These are phyloP conservation scores for Nakazawaea sp. DNA, from an alignment of 805 yeast genomes.

Conservation along the genomic window DNA sequence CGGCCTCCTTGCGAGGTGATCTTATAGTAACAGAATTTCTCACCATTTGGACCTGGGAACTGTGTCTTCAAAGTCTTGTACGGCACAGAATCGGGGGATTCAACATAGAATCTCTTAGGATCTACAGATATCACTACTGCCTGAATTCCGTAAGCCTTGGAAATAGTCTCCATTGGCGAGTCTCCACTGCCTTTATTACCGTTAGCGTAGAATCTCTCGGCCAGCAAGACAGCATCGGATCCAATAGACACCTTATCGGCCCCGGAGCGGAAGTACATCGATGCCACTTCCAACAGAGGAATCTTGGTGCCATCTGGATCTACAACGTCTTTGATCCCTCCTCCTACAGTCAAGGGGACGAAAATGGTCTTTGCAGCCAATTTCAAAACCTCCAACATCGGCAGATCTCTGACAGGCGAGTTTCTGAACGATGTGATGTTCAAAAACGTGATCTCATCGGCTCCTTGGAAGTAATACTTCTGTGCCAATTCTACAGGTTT, in stretches of 20 bases:
- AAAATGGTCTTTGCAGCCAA: slow-evolving; percentile 84
- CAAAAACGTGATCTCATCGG: slow-evolving; percentile 92
- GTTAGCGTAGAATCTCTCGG: slow-evolving; percentile 66
- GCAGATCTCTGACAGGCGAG: slow-evolving; percentile 87
- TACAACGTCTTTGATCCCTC: slow-evolving; percentile 87
- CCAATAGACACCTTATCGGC: slow-evolving; percentile 98
- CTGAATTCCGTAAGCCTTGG: slow-evolving; percentile 88
- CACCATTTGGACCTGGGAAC: slow-evolving; percentile 81
- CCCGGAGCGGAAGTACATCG: slow-evolving; percentile 88
- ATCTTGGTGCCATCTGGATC: slow-evolving; percentile 78
- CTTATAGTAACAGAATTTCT: slow-evolving; percentile 85
- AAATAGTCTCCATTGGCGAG: slow-evolving; percentile 90
- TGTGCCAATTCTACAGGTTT: slow-evolving; percentile 95
- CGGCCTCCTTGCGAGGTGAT: slow-evolving; percentile 98
- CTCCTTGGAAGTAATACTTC: slow-evolving; percentile 87
- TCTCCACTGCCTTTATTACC: slow-evolving; percentile 59
- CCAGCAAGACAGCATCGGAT: slow-evolving; percentile 92
- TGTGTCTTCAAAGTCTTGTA: slow-evolving; percentile 61
- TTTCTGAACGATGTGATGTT: slow-evolving; percentile 95
- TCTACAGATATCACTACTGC: slow-evolving; percentile 99
- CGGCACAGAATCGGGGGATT: slow-evolving; percentile 47
- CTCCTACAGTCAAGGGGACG: slow-evolving; percentile 97
- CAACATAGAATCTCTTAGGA: slow-evolving; percentile 83
- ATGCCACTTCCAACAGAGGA: slow-evolving; percentile 88
- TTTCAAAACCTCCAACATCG: slow-evolving; percentile 87